Evolutionary conservation across 352 stramenopile genomes (phyloP), one percentile per base, ranked within the genome.

Genomic region (Thalassiosira mediterranea): DNA sequence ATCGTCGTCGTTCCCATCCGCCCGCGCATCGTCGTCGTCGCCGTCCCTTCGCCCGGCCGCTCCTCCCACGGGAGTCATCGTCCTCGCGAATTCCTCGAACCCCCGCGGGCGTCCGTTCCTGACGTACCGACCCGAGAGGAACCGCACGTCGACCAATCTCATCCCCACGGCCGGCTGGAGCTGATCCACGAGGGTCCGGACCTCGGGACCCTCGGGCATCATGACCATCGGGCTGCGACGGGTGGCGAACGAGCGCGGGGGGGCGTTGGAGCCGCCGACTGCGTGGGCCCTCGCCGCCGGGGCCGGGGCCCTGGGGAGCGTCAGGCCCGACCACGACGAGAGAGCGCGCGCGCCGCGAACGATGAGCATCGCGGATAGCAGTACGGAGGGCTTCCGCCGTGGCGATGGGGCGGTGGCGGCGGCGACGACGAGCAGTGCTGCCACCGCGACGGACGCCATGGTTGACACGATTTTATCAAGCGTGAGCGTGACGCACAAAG

Each of bases 191-290:
- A 91, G 65, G 8, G 78, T 91, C 32, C 79, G 49, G 8, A 93
- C 88, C 65, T 93, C 88, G 11, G 88, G 88, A 19, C 88, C 88
- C 69, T 93, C 88, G 0, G 88, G 88, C 88, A 93, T 93, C 88
- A 93, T 93, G 4, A 56, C 63, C 3, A 76, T 67, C 31, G 38
- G 65, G 26, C 31, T 76, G 64, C 72, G 37, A 26, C 40, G 52
- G 17, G 56, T 75, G 10, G 65, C 65, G 40, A 75, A 46, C 23
- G 44, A 21, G 3, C 44, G 54, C 23, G 44, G 17, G 3, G 29
- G 54, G 7, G 34, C 13, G 7, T 7, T 13, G 13, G 34, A 42
- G 34, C 13, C 7, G 7, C 34, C 34, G 34, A 42, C 34, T 13
- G 7, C 34, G n/a, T n/a, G n/a, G 34, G 7, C 13, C 34, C 34